phyloP scores from a whole-genome alignment of 176 grass and related monocot genomes.

The Zea luxurians region DNA sequence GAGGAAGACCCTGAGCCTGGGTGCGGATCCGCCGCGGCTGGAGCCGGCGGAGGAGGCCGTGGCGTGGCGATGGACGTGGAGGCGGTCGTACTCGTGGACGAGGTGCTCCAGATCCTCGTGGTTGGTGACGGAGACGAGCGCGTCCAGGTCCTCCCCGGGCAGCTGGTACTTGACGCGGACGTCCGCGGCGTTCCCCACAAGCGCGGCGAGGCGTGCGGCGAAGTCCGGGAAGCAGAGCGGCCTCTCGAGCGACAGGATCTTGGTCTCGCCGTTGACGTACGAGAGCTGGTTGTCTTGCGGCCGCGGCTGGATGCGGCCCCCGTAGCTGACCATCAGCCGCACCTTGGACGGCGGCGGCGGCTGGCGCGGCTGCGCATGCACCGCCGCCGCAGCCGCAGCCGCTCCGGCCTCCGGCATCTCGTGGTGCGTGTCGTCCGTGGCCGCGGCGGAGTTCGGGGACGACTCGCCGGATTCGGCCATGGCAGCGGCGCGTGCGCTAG shows the following conservation, averaged over 20 bases:
- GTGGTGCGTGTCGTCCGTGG: slow-evolving; percentile 48
- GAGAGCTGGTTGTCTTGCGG: slow-evolving; percentile 81
- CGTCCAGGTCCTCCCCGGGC: slow-evolving; percentile 96
- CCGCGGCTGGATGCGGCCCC: slow-evolving; percentile 86
- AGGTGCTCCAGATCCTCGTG: slow-evolving; percentile 94
- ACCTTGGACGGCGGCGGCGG: slow-evolving; percentile 34
- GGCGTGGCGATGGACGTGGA: slow-evolving; percentile 50
- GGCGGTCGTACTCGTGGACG: slow-evolving; percentile 86
- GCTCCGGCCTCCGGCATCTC: slow-evolving; percentile 15
- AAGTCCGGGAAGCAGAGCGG: slow-evolving; percentile 66
- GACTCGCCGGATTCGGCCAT: slow-evolving; percentile 77
- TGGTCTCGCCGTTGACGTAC: slow-evolving; percentile 93
- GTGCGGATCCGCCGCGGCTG: slow-evolving; percentile 32
- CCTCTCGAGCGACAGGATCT: slow-evolving; percentile 89
- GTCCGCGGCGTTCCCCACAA: slow-evolving; percentile 32
- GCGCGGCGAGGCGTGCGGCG: slow-evolving; percentile 48
- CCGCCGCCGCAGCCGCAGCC: not conserved
- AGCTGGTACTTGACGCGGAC: slow-evolving; percentile 97
- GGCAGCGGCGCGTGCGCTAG: slow-evolving; percentile 46
- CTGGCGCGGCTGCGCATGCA: not conserved
- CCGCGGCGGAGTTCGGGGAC: slow-evolving; percentile 60
- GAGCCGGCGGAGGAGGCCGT: slow-evolving; percentile 10
- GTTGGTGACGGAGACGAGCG: slow-evolving; percentile 92
- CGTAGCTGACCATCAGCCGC: slow-evolving; percentile 95
- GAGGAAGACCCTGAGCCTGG: slow-evolving; percentile 85